Base-by-base conservation (phyloP, 768 basidiomycete species). In the Podaxis sp. region DNA sequence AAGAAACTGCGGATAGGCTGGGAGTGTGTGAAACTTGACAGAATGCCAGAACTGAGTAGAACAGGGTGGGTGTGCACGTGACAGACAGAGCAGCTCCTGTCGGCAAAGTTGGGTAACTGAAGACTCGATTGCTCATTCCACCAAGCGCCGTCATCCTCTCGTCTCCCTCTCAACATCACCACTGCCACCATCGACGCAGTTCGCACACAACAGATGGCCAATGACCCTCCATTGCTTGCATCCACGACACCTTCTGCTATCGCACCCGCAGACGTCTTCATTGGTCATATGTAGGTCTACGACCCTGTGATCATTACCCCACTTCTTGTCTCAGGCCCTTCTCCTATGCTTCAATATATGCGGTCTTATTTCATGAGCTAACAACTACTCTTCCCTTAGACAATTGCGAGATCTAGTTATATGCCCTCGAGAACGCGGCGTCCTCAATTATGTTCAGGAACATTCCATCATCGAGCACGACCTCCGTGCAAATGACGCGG, bases 391-490 rank as follows among this genome's bases (percentile, higher is more conserved):
- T 50, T 37, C n/a, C 21, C 42, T 13, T 42, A 90, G 89, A 27
- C 91, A 93, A 73, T 76, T 93, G 28, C 82, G 91, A 37, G 90
- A 93, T 74, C 82, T 93, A 52, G 73, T 92, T 53, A 82, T 89
- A 61, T 91, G 89, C 70, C 90, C 90, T 1, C 76, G 82, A 4
- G 82, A 86, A 63, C 74, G 80, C 11, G 88, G 89, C 2, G 68
- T 86, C 4, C 80, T 90, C 38, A 86, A 84, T 70, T 90, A 88
- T 64, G 76, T 88, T 2, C 81, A 81, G 25, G 70, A 70, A 7
- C 67, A 71, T 37, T 76, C 79, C 27, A 84, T 90, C 55, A 73
- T 86, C 23, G 87, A 90, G 64, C 86, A 86, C 56, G 80, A 89
- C 69, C 68, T 89, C 7, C 7, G 32, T 32, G 32, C 32, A 32